Evolutionary conservation across 805 yeast species (phyloP), one percentile per base, ranked within the genome.

Genomic region (Candida rishiriensis): DNA sequence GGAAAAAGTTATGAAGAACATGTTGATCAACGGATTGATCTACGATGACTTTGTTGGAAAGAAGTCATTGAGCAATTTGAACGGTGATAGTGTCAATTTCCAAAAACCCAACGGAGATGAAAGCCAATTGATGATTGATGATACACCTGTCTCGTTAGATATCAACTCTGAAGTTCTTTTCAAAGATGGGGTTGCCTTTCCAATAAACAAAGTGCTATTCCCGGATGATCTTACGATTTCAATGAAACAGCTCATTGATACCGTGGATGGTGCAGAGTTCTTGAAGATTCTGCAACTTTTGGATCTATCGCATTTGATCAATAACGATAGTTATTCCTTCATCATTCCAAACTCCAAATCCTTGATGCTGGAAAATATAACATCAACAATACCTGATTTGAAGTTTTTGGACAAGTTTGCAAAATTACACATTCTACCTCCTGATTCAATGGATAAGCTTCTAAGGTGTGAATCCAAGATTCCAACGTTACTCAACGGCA

Each of bases 161-260:
- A 52, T 71, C 41, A 72, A 76, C 46, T 64, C 78, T 1, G 97
- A 90, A 58, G 74, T 87, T 7, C 57, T 90, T 12, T 90, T 86
- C 59, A 80, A 78, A 50, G 84, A 85, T 59, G 98, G 98, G 1
- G 96, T 90, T 0, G 78, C 85, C 1, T 96, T 88, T 59, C 80
- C 90, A 1, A 67, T 85, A 11, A 66, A 73, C 32, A 61, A 72
- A 5, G 68, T 86, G 1, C 50, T 77, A 3, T 64, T 86, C 13
- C 96, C 97, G 0, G 60, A 65, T 0, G 61, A 66, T 18, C 60
- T 90, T 29, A 60, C 70, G 7, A 74, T 90, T 3, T 56, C 81
- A 0, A 61, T 83, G 10, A 38, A 47, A 3, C 83, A 88, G 43
- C 69, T 90, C 41, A 65, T 88, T 9, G 56, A 56, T 3, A 71